Conservation (phyloP, 1,284 basidiomycete species). For the Inonotus obliquus region DNA sequence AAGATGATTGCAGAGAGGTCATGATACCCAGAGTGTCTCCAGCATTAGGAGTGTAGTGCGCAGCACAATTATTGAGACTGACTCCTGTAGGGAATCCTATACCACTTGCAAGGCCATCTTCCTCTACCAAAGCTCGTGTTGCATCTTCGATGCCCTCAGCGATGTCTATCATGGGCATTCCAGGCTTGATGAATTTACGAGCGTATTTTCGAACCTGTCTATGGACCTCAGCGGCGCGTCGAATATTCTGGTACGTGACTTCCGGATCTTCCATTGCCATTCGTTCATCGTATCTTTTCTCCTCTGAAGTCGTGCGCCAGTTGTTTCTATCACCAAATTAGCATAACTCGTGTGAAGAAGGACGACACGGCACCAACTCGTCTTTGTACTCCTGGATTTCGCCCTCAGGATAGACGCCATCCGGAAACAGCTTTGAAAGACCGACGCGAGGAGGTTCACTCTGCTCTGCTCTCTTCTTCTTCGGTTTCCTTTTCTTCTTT, state of each 20-base stretch:
- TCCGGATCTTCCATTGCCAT: slow-evolving; percentile 75
- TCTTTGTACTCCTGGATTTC: slow-evolving; percentile 91
- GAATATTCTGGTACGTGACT: slow-evolving; percentile 83
- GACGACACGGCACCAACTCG: slow-evolving; percentile 51
- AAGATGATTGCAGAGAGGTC: slow-evolving; percentile 9
- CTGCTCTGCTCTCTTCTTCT: slow-evolving; percentile 80
- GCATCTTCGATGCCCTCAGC: slow-evolving; percentile 92
- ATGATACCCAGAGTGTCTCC: slow-evolving; percentile 78
- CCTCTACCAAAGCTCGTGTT: slow-evolving; percentile 87
- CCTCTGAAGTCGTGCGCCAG: slow-evolving; percentile 87
- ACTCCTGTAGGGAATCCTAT: slow-evolving; percentile 98
- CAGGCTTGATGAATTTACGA: slow-evolving; percentile 82
- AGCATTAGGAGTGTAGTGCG: slow-evolving; percentile 96
- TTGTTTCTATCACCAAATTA: slow-evolving; percentile 48
- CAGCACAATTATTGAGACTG: slow-evolving; percentile 91
- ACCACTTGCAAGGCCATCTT: slow-evolving; percentile 80
- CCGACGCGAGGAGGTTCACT: slow-evolving; percentile 93
- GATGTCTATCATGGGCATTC: slow-evolving; percentile 94
- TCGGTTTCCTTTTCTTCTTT: slow-evolving; percentile 92
- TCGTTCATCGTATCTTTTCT: slow-evolving; percentile 83
- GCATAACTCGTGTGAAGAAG: slow-evolving; percentile 11
- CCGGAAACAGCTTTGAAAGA: slow-evolving; percentile 85
- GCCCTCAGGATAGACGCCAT: slow-evolving; percentile 85
- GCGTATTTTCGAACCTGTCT: slow-evolving; percentile 87
- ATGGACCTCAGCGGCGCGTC: slow-evolving; percentile 94